Evolutionary conservation across 768 basidiomycete species (phyloP), one percentile per base, ranked within the genome.

Genomic region (Suillus subaureus): DNA sequence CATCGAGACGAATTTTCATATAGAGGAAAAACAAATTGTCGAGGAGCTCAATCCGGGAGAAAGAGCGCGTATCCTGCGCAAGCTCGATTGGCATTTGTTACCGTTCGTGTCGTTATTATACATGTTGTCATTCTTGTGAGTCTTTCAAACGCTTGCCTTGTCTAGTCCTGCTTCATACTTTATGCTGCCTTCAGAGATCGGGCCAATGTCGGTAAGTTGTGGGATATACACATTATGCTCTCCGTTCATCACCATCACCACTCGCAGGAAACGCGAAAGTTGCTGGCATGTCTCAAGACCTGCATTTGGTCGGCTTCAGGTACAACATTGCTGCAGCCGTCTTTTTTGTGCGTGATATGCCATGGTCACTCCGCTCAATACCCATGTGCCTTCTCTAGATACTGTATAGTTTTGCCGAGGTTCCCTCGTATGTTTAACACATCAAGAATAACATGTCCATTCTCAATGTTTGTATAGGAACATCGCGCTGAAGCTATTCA

Each of bases 111-210:
- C 81, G 6, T 64, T 82, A 43, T 70, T 84, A 13, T 83, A 83
- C 64, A 72, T 84, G 47, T 74, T 83, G 60, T 83, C 81, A 8
- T 84, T 83, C 69, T 70, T 84, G 80, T 83, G 66, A 75, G 82
- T 78, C 26, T 16, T 21, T 16, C 61, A 31, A 33, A 40, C 6
- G 4, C 5, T 2, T 64, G 15, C 42, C 26, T 26, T 61, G 11
- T 49, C 2, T 43, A 61, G 40, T 43, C 16, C 39, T 57, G 35
- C 68, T 21, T 13, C 8, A 61, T 7, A 2, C 31, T 37, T 31
- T 18, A 35, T 54, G 39, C n/a, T 42, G 18, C 58, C 23, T 61
- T 39, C 57, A 81, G 80, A 28, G 83, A 84, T 70, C 79, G 83
- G 23, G 72, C 80, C 55, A 84, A 83, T 70, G 72, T 84, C 52